phyloP scores from a whole-genome alignment of 2,329 filamentous ascomycete genomes.

The Tolypocladium endophyticum region DNA sequence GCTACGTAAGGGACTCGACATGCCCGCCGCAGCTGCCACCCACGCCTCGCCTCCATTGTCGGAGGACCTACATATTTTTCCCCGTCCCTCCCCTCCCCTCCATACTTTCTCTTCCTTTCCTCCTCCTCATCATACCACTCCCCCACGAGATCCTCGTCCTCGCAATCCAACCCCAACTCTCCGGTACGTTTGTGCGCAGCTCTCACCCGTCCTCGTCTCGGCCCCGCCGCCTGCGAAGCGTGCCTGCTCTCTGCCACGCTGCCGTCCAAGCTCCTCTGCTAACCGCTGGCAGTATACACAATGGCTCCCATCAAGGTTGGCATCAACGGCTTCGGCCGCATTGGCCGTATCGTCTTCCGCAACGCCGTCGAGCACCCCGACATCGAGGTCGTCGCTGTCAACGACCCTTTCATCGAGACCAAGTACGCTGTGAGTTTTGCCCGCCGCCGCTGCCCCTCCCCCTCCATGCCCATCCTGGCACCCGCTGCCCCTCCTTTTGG shows the following conservation, averaged over 20 bases:
- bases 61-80: conserved; percentile 1
- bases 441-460: conserved; percentile 1
- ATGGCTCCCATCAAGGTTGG: conserved; percentile 62
- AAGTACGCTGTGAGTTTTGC: conserved; percentile 78
- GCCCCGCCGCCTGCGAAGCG: not conserved
- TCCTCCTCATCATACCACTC: not conserved
- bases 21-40: not conserved
- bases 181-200: not conserved
- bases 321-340: conserved; percentile 99
- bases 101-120: not conserved
- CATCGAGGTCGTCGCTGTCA: conserved; percentile 90
- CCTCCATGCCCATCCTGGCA: conserved; percentile 1
- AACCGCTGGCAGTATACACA: conserved; percentile 11
- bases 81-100: conserved; percentile 1
- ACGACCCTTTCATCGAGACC: conserved; percentile 98
- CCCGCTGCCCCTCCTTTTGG: conserved; percentile 5
- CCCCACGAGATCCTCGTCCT: conserved; percentile 1
- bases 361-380: conserved; percentile 87
- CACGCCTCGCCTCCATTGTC: not conserved
- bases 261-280: not conserved
- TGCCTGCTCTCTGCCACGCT: not conserved
- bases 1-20: not conserved
- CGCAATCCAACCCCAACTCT: not conserved
- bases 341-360: conserved; percentile 98
- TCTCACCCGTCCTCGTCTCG: not conserved